phyloP scores from a whole-genome alignment of 805 yeast species.

The Candida quercuum region DNA sequence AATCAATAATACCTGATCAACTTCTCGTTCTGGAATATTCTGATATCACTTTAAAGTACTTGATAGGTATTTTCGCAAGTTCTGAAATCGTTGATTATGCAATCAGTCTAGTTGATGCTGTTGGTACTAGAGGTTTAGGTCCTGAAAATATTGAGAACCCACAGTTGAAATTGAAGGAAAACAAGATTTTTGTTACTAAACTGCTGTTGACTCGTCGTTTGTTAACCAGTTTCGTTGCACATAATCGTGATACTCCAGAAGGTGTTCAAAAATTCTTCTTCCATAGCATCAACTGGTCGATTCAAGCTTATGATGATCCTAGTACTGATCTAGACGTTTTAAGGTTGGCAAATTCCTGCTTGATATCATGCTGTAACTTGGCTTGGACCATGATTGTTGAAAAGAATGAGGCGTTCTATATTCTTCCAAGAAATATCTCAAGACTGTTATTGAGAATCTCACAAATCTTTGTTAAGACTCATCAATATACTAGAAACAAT shows the following conservation, averaged over 20 bases:
- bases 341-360: constrained; percentile 56
- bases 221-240: constrained; percentile 32
- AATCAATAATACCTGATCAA: constrained; percentile 54
- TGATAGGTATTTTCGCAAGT: constrained; percentile 35
- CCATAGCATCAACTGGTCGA: constrained; percentile 47
- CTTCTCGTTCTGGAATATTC: constrained; percentile 53
- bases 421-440: constrained; percentile 41
- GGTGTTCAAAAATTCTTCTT: constrained; percentile 41
- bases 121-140: constrained; percentile 54
- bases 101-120: constrained; percentile 42
- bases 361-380: constrained; percentile 43
- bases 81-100: constrained; percentile 36
- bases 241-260: constrained; percentile 22
- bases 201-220: constrained; percentile 56
- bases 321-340: constrained; percentile 50
- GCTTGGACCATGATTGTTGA: constrained; percentile 31
- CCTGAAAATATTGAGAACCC: constrained; percentile 23
- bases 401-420: constrained; percentile 27
- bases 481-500: constrained; percentile 38
- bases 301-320: constrained; percentile 49
- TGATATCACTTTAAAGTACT: constrained; percentile 46
- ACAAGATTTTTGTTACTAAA: constrained; percentile 55
- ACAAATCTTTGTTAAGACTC: constrained; percentile 44
- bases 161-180: constrained; percentile 23
- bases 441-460: constrained; percentile 52